Evolutionary conservation across 345 rosid species (phyloP).

Genomic region (Rhizophora apiculata): DNA sequence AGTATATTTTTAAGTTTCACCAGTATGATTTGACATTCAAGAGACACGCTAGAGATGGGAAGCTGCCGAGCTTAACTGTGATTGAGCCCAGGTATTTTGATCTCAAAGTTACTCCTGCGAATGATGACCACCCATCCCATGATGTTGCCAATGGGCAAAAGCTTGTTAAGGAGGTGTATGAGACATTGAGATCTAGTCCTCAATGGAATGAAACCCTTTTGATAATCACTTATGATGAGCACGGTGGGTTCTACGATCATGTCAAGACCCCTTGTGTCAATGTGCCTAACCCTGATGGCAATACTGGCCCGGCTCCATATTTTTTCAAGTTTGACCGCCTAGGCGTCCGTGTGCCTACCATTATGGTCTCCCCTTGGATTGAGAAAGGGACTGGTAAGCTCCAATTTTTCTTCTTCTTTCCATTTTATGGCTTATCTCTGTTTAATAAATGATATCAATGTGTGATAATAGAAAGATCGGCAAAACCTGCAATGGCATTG

Average conservation of each 20-base stretch:
- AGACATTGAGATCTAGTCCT: conserved; percentile 79
- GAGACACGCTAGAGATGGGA: conserved; percentile 69
- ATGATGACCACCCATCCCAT: conserved; percentile 95
- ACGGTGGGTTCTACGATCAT: conserved; percentile 95
- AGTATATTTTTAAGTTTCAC: conserved; percentile 68
- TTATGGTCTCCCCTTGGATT: conserved; percentile 96
- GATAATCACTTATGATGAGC: conserved; percentile 89
- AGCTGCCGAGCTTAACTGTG: conserved; percentile 68
- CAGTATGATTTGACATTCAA: conserved; percentile 57
- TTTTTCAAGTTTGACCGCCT: conserved; percentile 92
- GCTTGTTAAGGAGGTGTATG: conserved; percentile 82
- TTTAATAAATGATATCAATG: too few relatives aligned
- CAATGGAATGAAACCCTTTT: conserved; percentile 91
- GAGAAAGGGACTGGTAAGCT: conserved; percentile 82
- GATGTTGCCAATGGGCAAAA: conserved; percentile 84
- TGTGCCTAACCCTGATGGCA: conserved; percentile 90
- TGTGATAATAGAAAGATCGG: too few relatives aligned
- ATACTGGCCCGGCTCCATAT: conserved; percentile 83
- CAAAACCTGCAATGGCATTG: too few relatives aligned
- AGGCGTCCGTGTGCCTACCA: conserved; percentile 89
- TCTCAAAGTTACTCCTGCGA: conserved; percentile 63
- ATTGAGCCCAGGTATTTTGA: conserved; percentile 90
- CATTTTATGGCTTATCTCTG: neutral
- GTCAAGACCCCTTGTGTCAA: conserved; percentile 69
- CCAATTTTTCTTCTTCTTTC: neutral